Base-by-base conservation (phyloP, 805 yeast genomes). In the Komagataella ulmi region DNA sequence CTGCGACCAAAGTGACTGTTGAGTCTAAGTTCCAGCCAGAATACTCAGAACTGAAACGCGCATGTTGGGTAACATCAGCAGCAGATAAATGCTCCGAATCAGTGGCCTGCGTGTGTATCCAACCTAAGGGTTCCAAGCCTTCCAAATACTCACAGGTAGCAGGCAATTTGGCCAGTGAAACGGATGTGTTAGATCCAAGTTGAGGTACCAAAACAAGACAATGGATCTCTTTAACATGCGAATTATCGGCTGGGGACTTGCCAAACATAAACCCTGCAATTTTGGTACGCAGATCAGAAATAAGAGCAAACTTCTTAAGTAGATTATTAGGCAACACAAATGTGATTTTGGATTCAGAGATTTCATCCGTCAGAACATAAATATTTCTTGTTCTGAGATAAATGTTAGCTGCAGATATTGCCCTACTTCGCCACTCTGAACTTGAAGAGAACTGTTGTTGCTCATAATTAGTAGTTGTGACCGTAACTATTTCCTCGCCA, bases 401-500 rank as follows among this genome's bases (percentile, higher is more conserved):
- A 48, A 93, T 70, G 56, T 80, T 75, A 47, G 85, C 75, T 0
- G 95, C 75, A 1, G 95, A 81, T 49, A 93, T 79, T 0, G 97
- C 97, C 45, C 95, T 69, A 51, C 75, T 75, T 58, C 98, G 75
- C 99, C 99, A 93, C 61, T 89, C 96, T 43, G 89, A 81, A 63
- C 80, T 83, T 1, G 97, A 87, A 48, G 83, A 74, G 63, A 93
- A 93, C 14, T 83, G 69, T 68, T 81, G 83, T 59, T 88, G 93
- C 63, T 89, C 99, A 62, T 86, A 90, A 55, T 80, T 80, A 17
- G 90, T 81, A 0, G 98, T 89, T 0, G 98, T 89, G 30, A 91
- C 96, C 0, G 96, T 91, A 46, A 86, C 84, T 59, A 93, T 91
- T 59, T 90, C 95, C 62, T 93, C 99, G 40, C 99, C 99, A 61